Conservation (phyloP, 345 rosid genomes). For the Tarenaya hassleriana region DNA sequence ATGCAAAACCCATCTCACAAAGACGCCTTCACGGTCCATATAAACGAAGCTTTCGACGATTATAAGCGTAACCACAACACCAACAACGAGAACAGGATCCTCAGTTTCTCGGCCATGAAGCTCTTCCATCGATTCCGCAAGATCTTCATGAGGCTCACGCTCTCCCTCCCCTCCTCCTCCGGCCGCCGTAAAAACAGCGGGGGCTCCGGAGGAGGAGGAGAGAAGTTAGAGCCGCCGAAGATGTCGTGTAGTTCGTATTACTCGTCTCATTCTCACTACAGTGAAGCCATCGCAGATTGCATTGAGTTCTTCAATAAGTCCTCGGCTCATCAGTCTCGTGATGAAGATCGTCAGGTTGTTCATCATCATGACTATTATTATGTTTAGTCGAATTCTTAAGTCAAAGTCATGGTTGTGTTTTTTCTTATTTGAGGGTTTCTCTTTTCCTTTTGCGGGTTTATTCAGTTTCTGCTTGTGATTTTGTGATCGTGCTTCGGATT, state of each 20-base stretch:
- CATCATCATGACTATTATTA: slow-evolving; percentile 37
- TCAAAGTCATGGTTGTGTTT: neutral
- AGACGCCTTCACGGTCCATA: slow-evolving; percentile 38
- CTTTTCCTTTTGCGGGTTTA: too few species aligned
- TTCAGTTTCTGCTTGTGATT: too few species aligned
- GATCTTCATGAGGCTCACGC: slow-evolving; percentile 52
- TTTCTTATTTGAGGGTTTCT: slow-evolving; percentile 16
- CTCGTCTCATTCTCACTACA: slow-evolving; percentile 76
- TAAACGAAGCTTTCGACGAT: slow-evolving; percentile 10
- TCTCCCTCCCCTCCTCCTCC: slow-evolving; percentile 40
- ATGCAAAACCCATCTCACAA: too few species aligned
- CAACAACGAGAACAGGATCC: too few species aligned
- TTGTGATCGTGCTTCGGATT: too few species aligned
- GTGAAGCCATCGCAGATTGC: slow-evolving; percentile 84
- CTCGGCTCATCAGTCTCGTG: slow-evolving; percentile 51
- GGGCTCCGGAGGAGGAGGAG: slow-evolving; percentile 16
- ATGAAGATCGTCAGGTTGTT: slow-evolving; percentile 38
- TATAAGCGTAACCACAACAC: slow-evolving; percentile 20
- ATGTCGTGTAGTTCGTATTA: slow-evolving; percentile 68
- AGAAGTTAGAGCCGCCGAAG: slow-evolving; percentile 71
- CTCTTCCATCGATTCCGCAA: slow-evolving; percentile 59
- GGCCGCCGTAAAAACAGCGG: slow-evolving; percentile 10
- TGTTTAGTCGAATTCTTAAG: slow-evolving; percentile 18
- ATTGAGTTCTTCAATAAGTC: slow-evolving; percentile 94
- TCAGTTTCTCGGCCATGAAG: slow-evolving; percentile 65